Evolutionary conservation across 169 alveolate species (phyloP).

Genomic region (Cryptosporidium bovis): DNA sequence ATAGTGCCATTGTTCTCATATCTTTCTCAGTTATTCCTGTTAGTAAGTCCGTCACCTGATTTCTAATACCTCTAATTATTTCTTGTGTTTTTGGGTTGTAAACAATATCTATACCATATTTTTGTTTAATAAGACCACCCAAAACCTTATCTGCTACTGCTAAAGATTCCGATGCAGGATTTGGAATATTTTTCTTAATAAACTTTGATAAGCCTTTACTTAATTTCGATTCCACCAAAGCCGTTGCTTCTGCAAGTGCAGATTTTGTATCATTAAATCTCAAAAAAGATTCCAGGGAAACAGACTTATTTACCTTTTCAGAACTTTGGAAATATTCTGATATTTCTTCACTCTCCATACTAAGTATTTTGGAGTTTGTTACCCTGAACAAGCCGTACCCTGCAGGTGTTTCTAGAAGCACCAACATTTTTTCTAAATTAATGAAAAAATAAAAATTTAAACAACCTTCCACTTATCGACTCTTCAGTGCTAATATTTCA

Average conservation of each 20-base stretch:
- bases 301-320: slow-evolving; percentile 87
- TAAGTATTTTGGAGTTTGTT: slow-evolving; percentile 89
- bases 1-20: slow-evolving; percentile 87
- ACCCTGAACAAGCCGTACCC: slow-evolving; percentile 98
- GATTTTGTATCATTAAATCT: slow-evolving; percentile 90
- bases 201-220: slow-evolving; percentile 94
- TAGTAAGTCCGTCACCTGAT: slow-evolving; percentile 84
- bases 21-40: slow-evolving; percentile 89
- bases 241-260: slow-evolving; percentile 88
- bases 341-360: slow-evolving; percentile 88
- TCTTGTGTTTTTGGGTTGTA: slow-evolving; percentile 87
- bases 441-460: background rate
- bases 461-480: background rate
- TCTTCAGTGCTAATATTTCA: background rate
- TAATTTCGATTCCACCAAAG: slow-evolving; percentile 89
- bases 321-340: slow-evolving; percentile 86
- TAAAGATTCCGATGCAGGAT: slow-evolving; percentile 68
- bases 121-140: slow-evolving; percentile 89
- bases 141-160: slow-evolving; percentile 87
- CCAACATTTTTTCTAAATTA: slow-evolving; percentile 87
- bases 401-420: slow-evolving; percentile 98
- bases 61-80: slow-evolving; percentile 87
- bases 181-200: slow-evolving; percentile 92
- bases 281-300: slow-evolving; percentile 87
- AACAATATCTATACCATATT: slow-evolving; percentile 84